Percentiles rank a stretch among this genome's conserved stretches.
These are phyloP conservation scores for Clitopilus hobsonii DNA, from an alignment of 768 basidiomycete species.

Conservation along the genomic window DNA sequence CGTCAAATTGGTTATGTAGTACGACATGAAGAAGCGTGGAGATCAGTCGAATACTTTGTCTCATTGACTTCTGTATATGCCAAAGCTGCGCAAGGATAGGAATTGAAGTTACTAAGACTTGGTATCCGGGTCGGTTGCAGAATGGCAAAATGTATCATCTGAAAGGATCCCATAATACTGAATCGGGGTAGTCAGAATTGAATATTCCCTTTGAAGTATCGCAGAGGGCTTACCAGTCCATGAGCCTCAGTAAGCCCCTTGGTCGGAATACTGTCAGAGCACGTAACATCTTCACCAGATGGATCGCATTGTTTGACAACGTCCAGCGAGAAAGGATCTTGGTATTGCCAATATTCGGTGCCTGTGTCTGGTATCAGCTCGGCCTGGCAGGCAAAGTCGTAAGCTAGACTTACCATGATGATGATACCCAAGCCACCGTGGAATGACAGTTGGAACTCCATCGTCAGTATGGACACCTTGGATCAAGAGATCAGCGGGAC, in stretches of 20 bases:
- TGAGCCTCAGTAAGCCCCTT: neutral
- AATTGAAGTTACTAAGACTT: no score
- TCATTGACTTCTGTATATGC: no score
- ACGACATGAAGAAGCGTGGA: no score
- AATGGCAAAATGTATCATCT: no score
- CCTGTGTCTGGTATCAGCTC: conserved; percentile 23
- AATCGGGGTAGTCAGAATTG: neutral
- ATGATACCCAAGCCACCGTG: conserved; percentile 41
- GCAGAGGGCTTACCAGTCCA: neutral
- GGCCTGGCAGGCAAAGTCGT: no score
- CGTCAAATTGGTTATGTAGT: no score
- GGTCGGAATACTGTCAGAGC: conserved; percentile 22
- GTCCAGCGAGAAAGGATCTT: conserved; percentile 32
- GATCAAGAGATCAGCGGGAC: neutral
- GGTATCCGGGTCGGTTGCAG: no score
- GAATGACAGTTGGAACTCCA: conserved; percentile 45
- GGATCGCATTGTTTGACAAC: conserved; percentile 37
- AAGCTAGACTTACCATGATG: conserved; percentile 33
- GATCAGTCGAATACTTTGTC: no score
- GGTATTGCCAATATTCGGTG: conserved; percentile 47
- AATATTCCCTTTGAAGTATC: neutral
- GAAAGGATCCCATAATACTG: neutral
- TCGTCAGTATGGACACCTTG: neutral
- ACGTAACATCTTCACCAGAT: conserved; percentile 43
- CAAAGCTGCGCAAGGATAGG: no score